Base-by-base conservation (phyloP, 2,329 filamentous ascomycete species). In the Geosmithia flava region DNA sequence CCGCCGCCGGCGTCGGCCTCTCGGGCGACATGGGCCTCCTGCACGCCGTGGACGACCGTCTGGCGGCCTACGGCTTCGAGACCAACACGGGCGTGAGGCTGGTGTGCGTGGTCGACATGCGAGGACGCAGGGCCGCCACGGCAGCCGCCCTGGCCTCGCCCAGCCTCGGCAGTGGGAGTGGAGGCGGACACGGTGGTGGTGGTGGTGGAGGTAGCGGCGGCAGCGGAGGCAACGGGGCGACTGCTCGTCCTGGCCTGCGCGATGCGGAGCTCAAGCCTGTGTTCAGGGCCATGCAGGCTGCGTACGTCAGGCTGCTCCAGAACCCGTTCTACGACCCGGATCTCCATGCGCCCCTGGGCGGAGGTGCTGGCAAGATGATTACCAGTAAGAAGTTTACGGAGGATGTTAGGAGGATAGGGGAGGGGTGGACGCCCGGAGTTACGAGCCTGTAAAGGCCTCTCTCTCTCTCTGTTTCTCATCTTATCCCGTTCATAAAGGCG, bases 251-350 rank as follows among this genome's bases (percentile, higher is more conserved):
- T 17, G 88, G 87, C 0, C 64, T 96, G 58, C 74, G 86, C 52
- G 89, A 95, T 59, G 81, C 83, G n/a, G 91, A 96, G 67, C 70
- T 97, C 59, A 89, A 89, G 62, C 81, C 86, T 33, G 90, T 93
- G 23, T 98, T 98, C 61, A 80, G 84, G 61, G 89, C 90, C 27
- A 79, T 98, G 67, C 93, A 97, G 68, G 83, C 78, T n/a, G 89
- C 91, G 29, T 98, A 96, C 59, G 85, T 97, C 50, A 73, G 80
- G 52, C 70, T 98, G 47, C 69, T 97, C 54, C 85, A 95, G 66
- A 97, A 98, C 59, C 91, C 91, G 0, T 98, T 98, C 66, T 97
- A 90, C 64, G 81, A 85, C 44, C 91, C 91, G 10, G 89, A 96
- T 60, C 85, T 91, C 57, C 82, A 90, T 63, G 76, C 76, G 53